phyloP scores from a whole-genome alignment of 2,329 filamentous ascomycete species.

The Byssochlamys sp. region DNA sequence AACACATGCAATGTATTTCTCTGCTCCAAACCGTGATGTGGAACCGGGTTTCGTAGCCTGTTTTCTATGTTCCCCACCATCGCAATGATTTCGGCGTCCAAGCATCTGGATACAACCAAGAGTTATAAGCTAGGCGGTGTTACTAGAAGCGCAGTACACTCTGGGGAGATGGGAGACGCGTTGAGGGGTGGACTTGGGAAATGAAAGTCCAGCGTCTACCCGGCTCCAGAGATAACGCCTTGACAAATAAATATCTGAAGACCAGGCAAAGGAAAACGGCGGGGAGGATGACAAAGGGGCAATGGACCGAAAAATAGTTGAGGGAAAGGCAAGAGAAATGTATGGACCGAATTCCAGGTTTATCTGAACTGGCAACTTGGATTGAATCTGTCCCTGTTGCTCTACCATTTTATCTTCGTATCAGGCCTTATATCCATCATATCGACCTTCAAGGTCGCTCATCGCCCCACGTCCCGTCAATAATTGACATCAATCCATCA shows the following conservation, averaged over 20 bases:
- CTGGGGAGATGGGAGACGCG: background rate
- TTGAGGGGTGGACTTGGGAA: background rate
- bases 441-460: background rate
- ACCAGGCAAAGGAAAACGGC: background rate
- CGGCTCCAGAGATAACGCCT: background rate
- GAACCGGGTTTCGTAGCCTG: background rate
- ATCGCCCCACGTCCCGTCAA: background rate
- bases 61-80: background rate
- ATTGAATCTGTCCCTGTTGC: constrained; percentile 14
- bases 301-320: constrained; percentile 2
- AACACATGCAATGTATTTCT: background rate
- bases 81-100: background rate
- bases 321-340: background rate
- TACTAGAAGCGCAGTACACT: constrained; percentile 12
- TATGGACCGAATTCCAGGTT: background rate
- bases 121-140: constrained; percentile 15
- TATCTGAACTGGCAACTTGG: constrained; percentile 14
- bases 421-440: constrained; percentile 1
- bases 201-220: background rate
- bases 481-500: background rate
- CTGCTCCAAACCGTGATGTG: background rate
- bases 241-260: background rate
- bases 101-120: constrained; percentile 1
- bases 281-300: background rate
- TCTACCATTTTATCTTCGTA: constrained; percentile 13